phyloP scores from a whole-genome alignment of 2,329 filamentous ascomycete genomes.

The Trichoderma koningiopsis region DNA sequence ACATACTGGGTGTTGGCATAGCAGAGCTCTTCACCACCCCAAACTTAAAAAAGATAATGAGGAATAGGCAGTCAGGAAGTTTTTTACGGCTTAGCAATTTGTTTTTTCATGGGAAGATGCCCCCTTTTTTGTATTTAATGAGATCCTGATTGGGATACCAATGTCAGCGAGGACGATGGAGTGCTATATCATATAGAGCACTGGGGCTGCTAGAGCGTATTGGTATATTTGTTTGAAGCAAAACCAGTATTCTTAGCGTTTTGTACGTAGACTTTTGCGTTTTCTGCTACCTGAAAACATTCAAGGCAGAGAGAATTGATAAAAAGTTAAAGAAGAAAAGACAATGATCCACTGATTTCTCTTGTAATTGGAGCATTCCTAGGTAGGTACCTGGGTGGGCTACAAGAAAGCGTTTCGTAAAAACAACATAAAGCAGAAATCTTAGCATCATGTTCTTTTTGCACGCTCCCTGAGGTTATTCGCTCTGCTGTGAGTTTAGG shows the following conservation, averaged over 20 bases:
- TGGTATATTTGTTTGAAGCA: conserved; percentile 11
- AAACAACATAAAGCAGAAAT: not conserved
- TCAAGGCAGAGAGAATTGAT: conserved; percentile 5
- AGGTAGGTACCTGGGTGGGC: not conserved
- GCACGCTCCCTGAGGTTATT: not conserved
- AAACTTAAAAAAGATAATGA: conserved; percentile 24
- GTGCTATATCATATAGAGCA: conserved; percentile 3
- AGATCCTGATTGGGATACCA: not conserved
- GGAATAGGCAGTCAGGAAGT: conserved; percentile 31
- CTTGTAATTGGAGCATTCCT: not conserved
- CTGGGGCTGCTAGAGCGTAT: conserved; percentile 10
- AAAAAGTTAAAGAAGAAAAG: not conserved
- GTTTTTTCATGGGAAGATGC: conserved; percentile 22
- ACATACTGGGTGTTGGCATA: not conserved
- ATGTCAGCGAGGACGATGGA: not conserved
- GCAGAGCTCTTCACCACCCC: not conserved
- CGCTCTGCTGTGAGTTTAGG: not conserved
- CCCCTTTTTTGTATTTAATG: conserved; percentile 21
- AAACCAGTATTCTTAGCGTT: conserved; percentile 11
- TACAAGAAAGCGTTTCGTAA: not conserved
- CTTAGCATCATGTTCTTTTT: not conserved
- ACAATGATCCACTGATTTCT: not conserved
- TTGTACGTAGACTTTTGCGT: conserved; percentile 8
- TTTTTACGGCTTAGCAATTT: conserved; percentile 27
- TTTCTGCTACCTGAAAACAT: not conserved